These are phyloP conservation scores for Phytopythium helicoides DNA, from an alignment of 352 stramenopile species.

Conservation along the genomic window DNA sequence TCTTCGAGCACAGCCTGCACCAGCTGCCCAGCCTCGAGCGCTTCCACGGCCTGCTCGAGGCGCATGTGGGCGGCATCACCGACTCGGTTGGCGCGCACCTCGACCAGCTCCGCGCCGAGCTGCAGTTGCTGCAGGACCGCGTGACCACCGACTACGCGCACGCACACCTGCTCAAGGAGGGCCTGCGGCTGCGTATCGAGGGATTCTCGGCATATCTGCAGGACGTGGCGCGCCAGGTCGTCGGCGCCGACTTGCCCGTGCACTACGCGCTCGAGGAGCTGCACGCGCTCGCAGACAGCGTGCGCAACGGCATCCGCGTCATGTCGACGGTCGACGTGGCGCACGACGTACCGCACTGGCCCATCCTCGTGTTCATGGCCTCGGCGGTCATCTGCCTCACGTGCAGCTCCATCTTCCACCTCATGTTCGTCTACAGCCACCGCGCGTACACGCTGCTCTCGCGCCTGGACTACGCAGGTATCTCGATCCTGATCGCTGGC, in stretches of 20 bases:
- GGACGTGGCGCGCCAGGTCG: constrained; percentile 52
- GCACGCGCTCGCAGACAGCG: constrained; percentile 65
- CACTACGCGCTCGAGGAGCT: constrained; percentile 79
- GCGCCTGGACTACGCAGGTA: constrained; percentile 81
- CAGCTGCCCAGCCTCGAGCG: constrained; percentile 80
- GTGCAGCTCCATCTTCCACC: constrained; percentile 79
- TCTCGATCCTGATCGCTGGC: constrained; percentile 84
- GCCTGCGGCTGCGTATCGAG: constrained; percentile 55
- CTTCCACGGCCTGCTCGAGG: constrained; percentile 71
- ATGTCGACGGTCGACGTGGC: constrained; percentile 55
- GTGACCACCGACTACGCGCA: constrained; percentile 34
- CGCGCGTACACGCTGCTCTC: constrained; percentile 74
- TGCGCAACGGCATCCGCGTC: constrained; percentile 78
- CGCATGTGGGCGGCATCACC: constrained; percentile 70
- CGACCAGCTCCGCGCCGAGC: constrained; percentile 59
- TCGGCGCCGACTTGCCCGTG: constrained; percentile 71
- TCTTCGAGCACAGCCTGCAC: constrained; percentile 84
- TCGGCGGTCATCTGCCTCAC: constrained; percentile 81
- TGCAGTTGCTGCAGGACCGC: constrained; percentile 51
- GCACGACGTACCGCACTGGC: constrained; percentile 80
- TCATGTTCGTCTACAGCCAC: constrained; percentile 83
- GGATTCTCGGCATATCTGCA: constrained; percentile 70
- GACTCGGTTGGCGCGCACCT: constrained; percentile 64
- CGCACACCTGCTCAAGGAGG: constrained; percentile 50
- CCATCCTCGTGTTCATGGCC: constrained; percentile 84